Base-by-base conservation (phyloP, 2,329 filamentous ascomycete species). In the Cladosporium sp. region DNA sequence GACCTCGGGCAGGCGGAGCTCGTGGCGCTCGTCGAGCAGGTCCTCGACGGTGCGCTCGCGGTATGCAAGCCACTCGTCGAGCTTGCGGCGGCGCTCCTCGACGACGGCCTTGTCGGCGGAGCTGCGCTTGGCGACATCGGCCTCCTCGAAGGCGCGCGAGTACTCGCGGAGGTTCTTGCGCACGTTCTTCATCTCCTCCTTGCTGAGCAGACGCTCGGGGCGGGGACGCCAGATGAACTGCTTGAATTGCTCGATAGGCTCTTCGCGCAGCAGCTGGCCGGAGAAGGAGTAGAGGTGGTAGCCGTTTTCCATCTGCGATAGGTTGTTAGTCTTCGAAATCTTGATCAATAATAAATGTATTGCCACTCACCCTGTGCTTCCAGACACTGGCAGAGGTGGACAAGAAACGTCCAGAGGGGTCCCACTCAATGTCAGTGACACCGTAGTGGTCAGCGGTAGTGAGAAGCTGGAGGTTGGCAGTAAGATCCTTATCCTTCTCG, bases 161-260 rank as follows among this genome's bases (percentile, higher is more conserved):
- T 97, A 99, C 81, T 98, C 95, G 73, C 94, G 92, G 65, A 99
- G 89, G 82, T 97, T 99, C 88, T 97, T 97, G 83, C 96, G 94
- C 75, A 98, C 92, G 75, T 91, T 87, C 86, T 97, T 96, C 84
- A 98, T 95, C 84, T 99, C 94, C 70, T 98, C 94, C 83, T 97
- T 97, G 79, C 87, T 89, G 66, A 99, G 90, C 69, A 99, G 88
- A n/a, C 92, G 95, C 8, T 92, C 79, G 24, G 95, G 95, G 52
- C 95, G 91, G 24, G 95, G 95, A 54, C 95, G 91, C 95, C 95
- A 99, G 69, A 92, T 81, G 82, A 93, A 92, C 80, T 99, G 95
- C 87, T 97, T 97, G 87, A 99, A 98, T 81, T 96, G 96, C 72
- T 99, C 95, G 67, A 96, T 86, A 61, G 89, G 90, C 80, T 97